Conservation (phyloP, 2,329 filamentous ascomycete species). For the Ilyonectria sp. region DNA sequence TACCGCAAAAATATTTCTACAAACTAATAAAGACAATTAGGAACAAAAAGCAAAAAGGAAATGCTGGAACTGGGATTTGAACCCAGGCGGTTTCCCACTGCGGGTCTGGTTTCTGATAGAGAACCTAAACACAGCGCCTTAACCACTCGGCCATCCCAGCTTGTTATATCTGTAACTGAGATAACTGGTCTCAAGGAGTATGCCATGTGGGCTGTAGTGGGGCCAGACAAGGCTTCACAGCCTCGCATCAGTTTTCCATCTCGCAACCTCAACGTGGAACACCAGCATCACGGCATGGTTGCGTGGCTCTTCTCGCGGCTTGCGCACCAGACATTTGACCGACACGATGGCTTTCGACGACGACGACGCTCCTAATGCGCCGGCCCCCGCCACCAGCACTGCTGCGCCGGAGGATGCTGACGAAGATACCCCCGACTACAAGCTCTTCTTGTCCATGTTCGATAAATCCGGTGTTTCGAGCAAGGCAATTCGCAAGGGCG, state of each 20-base stretch:
- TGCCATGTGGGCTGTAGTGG: not conserved
- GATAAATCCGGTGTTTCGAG: constrained; percentile 66
- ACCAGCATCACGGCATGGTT: not conserved
- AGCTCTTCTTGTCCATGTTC: constrained; percentile 74
- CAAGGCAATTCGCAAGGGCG: constrained; percentile 87
- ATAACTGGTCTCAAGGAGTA: not conserved
- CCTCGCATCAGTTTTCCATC: constrained; percentile 39
- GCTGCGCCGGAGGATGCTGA: constrained; percentile 70
- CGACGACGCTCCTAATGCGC: constrained; percentile 56
- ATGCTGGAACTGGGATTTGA: constrained; percentile 66
- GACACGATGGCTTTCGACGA: constrained; percentile 60
- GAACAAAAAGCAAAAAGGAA: constrained; percentile 37
- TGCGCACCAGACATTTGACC: not conserved
- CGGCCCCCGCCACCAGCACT: constrained; percentile 38
- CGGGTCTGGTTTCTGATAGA: constrained; percentile 50
- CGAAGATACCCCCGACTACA: constrained; percentile 90
- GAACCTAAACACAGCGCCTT: constrained; percentile 70
- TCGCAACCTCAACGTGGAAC: constrained; percentile 11
- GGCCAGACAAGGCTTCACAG: constrained; percentile 37
- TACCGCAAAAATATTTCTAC: too few relatives aligned
- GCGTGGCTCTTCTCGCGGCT: not conserved
- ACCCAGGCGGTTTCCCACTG: constrained; percentile 64
- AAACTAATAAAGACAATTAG: too few relatives aligned
- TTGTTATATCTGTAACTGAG: not conserved
- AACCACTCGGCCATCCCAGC: constrained; percentile 69